A percentile compares a stretch with the other conserved stretches of the same genome.
Conservation (phyloP, 768 basidiomycete species). For the Candolleomyces efflorescens region DNA sequence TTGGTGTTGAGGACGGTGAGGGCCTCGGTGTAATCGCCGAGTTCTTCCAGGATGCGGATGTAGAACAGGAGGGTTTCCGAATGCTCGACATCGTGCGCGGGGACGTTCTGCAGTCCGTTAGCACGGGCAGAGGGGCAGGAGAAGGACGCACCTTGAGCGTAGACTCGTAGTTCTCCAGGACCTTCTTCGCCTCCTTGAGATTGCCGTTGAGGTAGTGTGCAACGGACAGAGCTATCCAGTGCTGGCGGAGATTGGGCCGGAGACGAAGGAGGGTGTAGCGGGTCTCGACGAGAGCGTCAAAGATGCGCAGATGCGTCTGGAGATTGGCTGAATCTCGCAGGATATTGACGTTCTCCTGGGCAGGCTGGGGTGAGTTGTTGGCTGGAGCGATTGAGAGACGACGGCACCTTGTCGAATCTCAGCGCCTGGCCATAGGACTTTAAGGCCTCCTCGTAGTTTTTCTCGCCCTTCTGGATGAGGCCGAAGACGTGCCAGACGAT, state of each 20-base stretch:
- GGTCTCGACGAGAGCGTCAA: conserved; percentile 73
- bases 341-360: conserved; percentile 90
- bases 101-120: conserved; percentile 55
- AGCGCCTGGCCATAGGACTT: conserved; percentile 91
- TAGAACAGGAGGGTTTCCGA: conserved; percentile 83
- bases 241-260: conserved; percentile 77
- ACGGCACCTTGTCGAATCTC: conserved; percentile 75
- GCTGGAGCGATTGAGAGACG: background rate
- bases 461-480: conserved; percentile 90
- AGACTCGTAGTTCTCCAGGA: conserved; percentile 67
- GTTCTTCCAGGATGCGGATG: conserved; percentile 65
- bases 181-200: conserved; percentile 59
- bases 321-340: conserved; percentile 86
- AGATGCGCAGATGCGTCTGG: conserved; percentile 83
- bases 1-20: conserved; percentile 59
- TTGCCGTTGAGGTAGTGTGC: conserved; percentile 86
- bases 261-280: conserved; percentile 75
- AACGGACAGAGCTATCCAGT: conserved; percentile 88
- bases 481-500: conserved; percentile 99
- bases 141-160: conserved; percentile 59
- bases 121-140: background rate
- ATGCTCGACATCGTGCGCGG: conserved; percentile 76
- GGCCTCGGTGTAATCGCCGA: conserved; percentile 58
- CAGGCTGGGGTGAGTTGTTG: background rate
- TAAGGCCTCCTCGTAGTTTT: conserved; percentile 91